Evolutionary conservation across 805 yeast species (phyloP).

Genomic region (Candida nemodendra): DNA sequence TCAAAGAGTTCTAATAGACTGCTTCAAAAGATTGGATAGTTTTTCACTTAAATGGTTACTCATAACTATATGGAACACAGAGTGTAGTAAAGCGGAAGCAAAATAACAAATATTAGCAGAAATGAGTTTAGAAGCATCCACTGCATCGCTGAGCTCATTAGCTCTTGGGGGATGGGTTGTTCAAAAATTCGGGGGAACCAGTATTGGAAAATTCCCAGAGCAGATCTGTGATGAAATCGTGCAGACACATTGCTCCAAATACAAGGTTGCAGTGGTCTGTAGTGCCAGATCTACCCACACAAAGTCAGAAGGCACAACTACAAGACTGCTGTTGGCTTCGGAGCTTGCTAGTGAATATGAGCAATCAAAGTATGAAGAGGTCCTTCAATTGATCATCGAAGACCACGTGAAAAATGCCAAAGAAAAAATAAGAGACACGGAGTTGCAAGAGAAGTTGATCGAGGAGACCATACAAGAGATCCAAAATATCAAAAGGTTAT

Average conservation of each 20-base stretch:
- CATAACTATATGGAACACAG: too few species aligned
- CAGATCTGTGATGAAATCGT: slow-evolving; percentile 85
- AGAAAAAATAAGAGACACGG: slow-evolving; percentile 42
- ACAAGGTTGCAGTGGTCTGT: slow-evolving; percentile 89
- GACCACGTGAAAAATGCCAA: slow-evolving; percentile 82
- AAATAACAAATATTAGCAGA: not conserved
- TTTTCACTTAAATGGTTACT: too few species aligned
- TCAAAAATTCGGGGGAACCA: slow-evolving; percentile 97
- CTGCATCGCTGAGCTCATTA: slow-evolving; percentile 21
- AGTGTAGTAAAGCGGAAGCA: too few species aligned
- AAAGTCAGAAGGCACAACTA: slow-evolving; percentile 94
- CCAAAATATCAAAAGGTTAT: slow-evolving; percentile 60
- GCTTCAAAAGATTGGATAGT: too few species aligned
- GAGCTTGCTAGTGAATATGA: slow-evolving; percentile 66
- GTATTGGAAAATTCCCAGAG: slow-evolving; percentile 91
- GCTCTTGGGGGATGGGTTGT: slow-evolving; percentile 59
- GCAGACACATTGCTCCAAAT: slow-evolving; percentile 54
- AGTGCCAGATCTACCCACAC: slow-evolving; percentile 91
- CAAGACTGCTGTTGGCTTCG: slow-evolving; percentile 80
- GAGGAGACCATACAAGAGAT: slow-evolving; percentile 64
- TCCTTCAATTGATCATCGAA: slow-evolving; percentile 65
- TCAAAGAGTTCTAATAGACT: too few species aligned
- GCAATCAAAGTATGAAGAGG: slow-evolving; percentile 47
- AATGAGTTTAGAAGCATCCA: slow-evolving; percentile 23
- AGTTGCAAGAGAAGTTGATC: slow-evolving; percentile 53